Evolutionary conservation across 2,329 filamentous ascomycete species (phyloP), one percentile per base, ranked within the genome.

Genomic region (Endocalyx cinctus): DNA sequence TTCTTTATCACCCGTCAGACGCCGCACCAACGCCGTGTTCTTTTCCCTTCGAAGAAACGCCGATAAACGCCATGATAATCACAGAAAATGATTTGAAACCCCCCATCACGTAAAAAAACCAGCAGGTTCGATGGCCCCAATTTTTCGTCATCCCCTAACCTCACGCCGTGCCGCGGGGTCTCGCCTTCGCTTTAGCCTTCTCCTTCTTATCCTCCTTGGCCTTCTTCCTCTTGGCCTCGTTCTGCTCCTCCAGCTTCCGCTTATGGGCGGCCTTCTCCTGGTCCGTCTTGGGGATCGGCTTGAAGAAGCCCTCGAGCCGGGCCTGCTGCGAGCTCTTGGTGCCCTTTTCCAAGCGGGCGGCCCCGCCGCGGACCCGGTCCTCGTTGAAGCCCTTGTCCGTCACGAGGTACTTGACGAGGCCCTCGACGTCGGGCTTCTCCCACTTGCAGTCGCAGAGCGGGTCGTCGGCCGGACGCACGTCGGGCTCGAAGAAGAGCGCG

Each of bases 301-400:
- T 96, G 74, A 98, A 98, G 69, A 98, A 98, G 1, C 92, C 92
- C 57, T 97, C 90, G 2, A 98, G 69, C 15, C 92, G 77, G 17
- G 86, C 83, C 65, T 98, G 92, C 61, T 97, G 92, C 17, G 83
- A 83, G 30, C 76, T 84, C 73, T 95, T 96, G 45, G 94, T 68
- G 50, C 88, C 92, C 74, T 97, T 98, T 58, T 85, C 77, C 37
- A 98, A 66, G 35, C 87, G 78, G 3, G 79, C 74, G 1, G 85
- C 89, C 17, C 75, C 90, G 27, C 74, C 78, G 23, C 89, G 78
- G 7, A 98, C 92, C 13, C 92, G 77, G 55, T 98, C 92, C 58
- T 98, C 94, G 18, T 82, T 94, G 71, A 98, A 98, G 1, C 89
- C 92, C 66, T 98, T 98, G 55, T 97, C 92, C 5, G 79, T 79